A percentile compares a stretch with the other conserved stretches of the same genome.
These are phyloP conservation scores for Blastobotrys elegans DNA, from an alignment of 1,139 yeast genomes.

Conservation along the genomic window DNA sequence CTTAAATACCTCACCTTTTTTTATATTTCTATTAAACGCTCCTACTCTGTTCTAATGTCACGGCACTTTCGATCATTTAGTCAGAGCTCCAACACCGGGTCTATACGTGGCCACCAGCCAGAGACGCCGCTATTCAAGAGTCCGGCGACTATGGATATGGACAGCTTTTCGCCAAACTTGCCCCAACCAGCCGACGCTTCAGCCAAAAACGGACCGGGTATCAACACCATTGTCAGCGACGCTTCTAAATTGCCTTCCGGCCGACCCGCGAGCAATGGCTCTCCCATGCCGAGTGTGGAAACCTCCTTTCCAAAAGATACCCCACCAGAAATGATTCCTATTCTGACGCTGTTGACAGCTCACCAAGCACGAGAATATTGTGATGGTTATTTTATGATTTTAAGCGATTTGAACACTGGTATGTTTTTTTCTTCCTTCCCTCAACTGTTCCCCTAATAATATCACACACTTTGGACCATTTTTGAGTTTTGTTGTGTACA, in stretches of 20 bases:
- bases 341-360: constrained; percentile 47
- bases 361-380: constrained; percentile 48
- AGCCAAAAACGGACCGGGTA: neutral
- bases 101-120: neutral
- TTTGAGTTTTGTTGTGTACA: constrained; percentile 5
- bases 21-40: neutral
- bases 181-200: constrained; percentile 5
- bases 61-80: constrained; percentile 8
- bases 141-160: constrained; percentile 19
- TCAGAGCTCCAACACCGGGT: neutral
- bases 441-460: neutral
- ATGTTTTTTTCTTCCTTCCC: constrained; percentile 11
- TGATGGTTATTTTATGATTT: constrained; percentile 44
- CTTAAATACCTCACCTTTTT: neutral
- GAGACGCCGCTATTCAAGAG: constrained; percentile 12
- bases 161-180: constrained; percentile 17
- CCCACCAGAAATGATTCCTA: constrained; percentile 51
- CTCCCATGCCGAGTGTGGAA: constrained; percentile 9
- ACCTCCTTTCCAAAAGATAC: constrained; percentile 32
- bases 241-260: constrained; percentile 10
- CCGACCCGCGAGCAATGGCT: constrained; percentile 6
- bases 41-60: too few species aligned
- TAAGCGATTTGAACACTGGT: constrained; percentile 36
- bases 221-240: constrained; percentile 3
- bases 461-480: constrained; percentile 7